Evolutionary conservation across 176 grass and related monocot species (phyloP).

Genomic region (Carex scoparia): DNA sequence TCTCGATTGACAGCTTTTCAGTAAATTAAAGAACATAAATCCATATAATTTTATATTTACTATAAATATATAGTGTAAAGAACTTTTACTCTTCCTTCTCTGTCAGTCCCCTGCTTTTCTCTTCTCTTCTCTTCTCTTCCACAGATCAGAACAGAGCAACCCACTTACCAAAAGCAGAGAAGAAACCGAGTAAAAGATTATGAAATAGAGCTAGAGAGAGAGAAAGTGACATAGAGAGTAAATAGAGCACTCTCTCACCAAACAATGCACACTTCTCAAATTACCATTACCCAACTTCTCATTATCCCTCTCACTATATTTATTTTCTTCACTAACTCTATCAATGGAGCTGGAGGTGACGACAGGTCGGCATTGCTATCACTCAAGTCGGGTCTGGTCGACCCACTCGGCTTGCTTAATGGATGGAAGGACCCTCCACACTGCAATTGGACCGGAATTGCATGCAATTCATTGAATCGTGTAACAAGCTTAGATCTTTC

Average conservation of each 20-base stretch:
- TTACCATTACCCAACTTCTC: conserved; percentile 18
- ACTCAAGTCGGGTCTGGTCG: conserved; percentile 58
- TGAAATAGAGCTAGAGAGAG: conserved; percentile 14
- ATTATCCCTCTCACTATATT: conserved; percentile 19
- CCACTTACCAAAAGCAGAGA: conserved; percentile 24
- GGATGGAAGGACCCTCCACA: conserved; percentile 52
- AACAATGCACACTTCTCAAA: conserved; percentile 24
- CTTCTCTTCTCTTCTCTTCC: conserved; percentile 34
- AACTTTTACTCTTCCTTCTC: conserved; percentile 12
- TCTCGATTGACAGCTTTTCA: conserved; percentile 37
- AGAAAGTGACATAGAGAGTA: conserved; percentile 13
- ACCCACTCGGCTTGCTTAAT: conserved; percentile 39
- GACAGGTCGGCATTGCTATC: conserved; percentile 55
- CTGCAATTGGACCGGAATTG: conserved; percentile 70
- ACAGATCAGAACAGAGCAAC: conserved; percentile 25
- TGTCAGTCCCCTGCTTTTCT: conserved; percentile 17
- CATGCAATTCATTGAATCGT: conserved; percentile 44
- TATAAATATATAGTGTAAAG: conserved; percentile 36
- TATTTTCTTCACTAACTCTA: background rate
- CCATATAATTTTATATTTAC: conserved; percentile 41
- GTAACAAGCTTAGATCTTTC: conserved; percentile 59
- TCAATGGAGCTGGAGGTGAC: conserved; percentile 26
- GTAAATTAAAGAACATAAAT: conserved; percentile 30
- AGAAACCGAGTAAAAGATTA: conserved; percentile 38
- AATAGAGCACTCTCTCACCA: conserved; percentile 9